Evolutionary conservation across 139 green algal species (phyloP).

Genomic region (Ulvella scutata): DNA sequence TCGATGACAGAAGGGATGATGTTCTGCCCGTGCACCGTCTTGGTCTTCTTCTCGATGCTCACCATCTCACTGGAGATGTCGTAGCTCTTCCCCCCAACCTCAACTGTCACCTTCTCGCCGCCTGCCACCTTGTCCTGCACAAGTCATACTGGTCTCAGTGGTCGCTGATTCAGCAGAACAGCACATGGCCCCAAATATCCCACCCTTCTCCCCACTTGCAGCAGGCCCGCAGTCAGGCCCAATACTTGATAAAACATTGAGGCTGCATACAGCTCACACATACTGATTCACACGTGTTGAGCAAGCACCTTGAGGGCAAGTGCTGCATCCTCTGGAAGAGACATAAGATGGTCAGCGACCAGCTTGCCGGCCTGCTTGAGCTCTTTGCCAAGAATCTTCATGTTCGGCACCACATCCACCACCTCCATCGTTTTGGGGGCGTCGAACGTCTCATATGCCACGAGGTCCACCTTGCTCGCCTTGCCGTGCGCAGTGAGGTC

Average conservation of each 20-base stretch:
- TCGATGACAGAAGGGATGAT: constrained; percentile 93
- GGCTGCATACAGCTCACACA: not conserved
- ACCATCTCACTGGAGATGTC: constrained; percentile 28
- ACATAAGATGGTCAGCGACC: constrained; percentile 43
- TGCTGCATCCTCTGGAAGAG: constrained; percentile 22
- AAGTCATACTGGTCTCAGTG: not conserved
- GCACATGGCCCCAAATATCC: too few species aligned
- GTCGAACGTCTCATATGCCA: constrained; percentile 69
- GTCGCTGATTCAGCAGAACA: not conserved
- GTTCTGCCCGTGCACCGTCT: constrained; percentile 49
- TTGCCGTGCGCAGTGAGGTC: constrained; percentile 71
- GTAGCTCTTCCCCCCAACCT: constrained; percentile 2
- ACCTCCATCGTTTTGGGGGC: constrained; percentile 60
- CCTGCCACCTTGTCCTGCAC: constrained; percentile 40
- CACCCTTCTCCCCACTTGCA: too few species aligned
- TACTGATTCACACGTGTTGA: not conserved
- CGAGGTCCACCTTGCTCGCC: constrained; percentile 65
- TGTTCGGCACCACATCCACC: constrained; percentile 55
- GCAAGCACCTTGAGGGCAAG: constrained; percentile 26
- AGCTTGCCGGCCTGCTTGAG: constrained; percentile 79
- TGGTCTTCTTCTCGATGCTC: constrained; percentile 45
- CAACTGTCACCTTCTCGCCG: constrained; percentile 4
- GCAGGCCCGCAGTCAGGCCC: too few species aligned
- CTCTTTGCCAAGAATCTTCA: constrained; percentile 70
- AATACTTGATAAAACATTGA: too few species aligned